Evolutionary conservation across 768 basidiomycete species (phyloP).

Genomic region (Lentinula sp.): DNA sequence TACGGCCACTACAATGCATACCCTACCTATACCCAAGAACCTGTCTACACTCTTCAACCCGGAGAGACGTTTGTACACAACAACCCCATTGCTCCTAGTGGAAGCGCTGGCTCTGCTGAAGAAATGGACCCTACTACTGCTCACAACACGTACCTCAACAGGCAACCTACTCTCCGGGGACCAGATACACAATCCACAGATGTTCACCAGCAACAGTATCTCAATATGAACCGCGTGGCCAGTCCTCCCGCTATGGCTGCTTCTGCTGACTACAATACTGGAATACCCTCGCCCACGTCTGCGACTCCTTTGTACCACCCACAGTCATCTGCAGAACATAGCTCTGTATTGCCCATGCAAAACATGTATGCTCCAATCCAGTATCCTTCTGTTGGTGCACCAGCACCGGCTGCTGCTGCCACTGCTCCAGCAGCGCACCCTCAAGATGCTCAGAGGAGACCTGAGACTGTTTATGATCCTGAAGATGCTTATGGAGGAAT

Average conservation of each 20-base stretch:
- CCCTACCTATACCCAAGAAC: neutral
- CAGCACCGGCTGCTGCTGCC: neutral
- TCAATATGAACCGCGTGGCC: slow-evolving; percentile 2
- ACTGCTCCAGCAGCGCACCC: neutral
- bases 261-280: neutral
- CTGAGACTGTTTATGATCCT: slow-evolving; percentile 52
- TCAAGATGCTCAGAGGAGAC: slow-evolving; percentile 25
- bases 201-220: neutral
- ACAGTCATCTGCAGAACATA: neutral
- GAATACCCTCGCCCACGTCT: neutral
- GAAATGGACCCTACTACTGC: slow-evolving; percentile 1
- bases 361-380: neutral
- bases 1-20: neutral
- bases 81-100: slow-evolving; percentile 1
- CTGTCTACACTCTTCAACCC: neutral
- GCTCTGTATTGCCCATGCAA: neutral
- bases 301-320: neutral
- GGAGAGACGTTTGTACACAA: neutral
- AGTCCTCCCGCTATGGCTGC: neutral
- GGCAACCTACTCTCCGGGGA: slow-evolving; percentile 3
- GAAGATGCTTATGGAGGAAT: slow-evolving; percentile 70
- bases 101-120: neutral
- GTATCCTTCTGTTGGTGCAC: neutral
- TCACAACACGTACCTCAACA: slow-evolving; percentile 3
- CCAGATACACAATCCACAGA: neutral